Evolutionary conservation across 1,284 basidiomycete genomes (phyloP).

Genomic region (Austroboletus olivaceoglutinosus): DNA sequence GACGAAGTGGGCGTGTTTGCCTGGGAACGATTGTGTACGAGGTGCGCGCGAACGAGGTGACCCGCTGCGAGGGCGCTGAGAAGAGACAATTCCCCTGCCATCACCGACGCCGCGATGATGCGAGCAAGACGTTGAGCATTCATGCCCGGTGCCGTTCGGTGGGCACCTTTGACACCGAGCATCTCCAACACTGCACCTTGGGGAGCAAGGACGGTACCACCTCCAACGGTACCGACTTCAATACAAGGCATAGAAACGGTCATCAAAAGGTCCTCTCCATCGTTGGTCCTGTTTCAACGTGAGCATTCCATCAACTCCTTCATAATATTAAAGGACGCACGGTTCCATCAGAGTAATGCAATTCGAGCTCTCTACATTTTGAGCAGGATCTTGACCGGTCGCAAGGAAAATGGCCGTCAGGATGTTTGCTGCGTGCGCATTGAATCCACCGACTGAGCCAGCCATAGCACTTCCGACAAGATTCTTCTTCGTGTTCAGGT

Average conservation of each 20-base stretch:
- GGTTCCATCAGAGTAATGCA: slow-evolving; percentile 99
- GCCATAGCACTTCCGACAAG: slow-evolving; percentile 98
- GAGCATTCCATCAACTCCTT: background rate
- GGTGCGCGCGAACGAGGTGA: slow-evolving; percentile 86
- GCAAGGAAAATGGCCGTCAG: slow-evolving; percentile 95
- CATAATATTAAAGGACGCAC: slow-evolving; percentile 48
- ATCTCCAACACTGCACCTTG: slow-evolving; percentile 90
- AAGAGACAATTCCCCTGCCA: slow-evolving; percentile 92
- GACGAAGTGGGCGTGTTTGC: slow-evolving; percentile 65
- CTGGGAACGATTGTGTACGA: slow-evolving; percentile 79
- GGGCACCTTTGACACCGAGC: slow-evolving; percentile 87
- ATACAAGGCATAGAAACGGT: slow-evolving; percentile 95
- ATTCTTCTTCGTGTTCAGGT: slow-evolving; percentile 98
- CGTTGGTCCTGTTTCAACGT: slow-evolving; percentile 63
- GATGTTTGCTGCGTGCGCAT: slow-evolving; percentile 98
- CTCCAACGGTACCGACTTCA: slow-evolving; percentile 95
- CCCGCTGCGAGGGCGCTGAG: slow-evolving; percentile 90
- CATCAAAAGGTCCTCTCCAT: slow-evolving; percentile 88
- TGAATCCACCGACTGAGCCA: slow-evolving; percentile 95
- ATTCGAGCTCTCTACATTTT: slow-evolving; percentile 98
- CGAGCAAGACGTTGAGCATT: slow-evolving; percentile 88
- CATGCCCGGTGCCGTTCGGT: slow-evolving; percentile 77
- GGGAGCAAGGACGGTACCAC: slow-evolving; percentile 88
- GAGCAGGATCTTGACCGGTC: slow-evolving; percentile 97
- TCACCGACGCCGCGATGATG: slow-evolving; percentile 85